Conservation (phyloP, 1,139 yeast species). For the Saccharomyces hybrid region DNA sequence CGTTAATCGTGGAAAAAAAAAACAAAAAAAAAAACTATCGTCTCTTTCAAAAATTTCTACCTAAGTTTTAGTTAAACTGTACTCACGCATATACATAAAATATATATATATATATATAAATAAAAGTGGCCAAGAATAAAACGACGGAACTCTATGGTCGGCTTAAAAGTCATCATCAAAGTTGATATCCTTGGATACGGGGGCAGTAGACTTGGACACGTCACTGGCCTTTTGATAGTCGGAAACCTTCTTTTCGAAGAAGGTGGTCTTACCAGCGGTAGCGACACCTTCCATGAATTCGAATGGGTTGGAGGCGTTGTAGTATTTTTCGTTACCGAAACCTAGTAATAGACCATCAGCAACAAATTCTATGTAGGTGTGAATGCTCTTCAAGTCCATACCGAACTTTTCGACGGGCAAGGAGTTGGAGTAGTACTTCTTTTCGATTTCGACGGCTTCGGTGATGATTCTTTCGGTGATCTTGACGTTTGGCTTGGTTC, state of each 20-base stretch:
- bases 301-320: conserved; percentile 87
- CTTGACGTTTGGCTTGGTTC: conserved; percentile 72
- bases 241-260: conserved; percentile 96
- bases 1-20: neutral
- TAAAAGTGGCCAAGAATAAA: conserved; percentile 2
- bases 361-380: conserved; percentile 94
- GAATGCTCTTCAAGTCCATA: conserved; percentile 87
- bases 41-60: neutral
- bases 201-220: conserved; percentile 52
- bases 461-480: conserved; percentile 80
- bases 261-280: conserved; percentile 95
- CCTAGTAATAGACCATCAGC: conserved; percentile 91
- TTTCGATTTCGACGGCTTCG: conserved; percentile 93
- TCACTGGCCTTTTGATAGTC: conserved; percentile 99
- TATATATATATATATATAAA: neutral
- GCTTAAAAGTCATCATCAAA: conserved; percentile 46
- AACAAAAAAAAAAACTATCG: neutral
- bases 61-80: neutral
- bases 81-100: neutral
- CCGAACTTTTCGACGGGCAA: conserved; percentile 87
- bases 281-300: conserved; percentile 98
- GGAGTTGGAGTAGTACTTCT: conserved; percentile 89
- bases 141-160: neutral
- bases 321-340: conserved; percentile 81
- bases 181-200: conserved; percentile 40